Evolutionary conservation across 2,329 filamentous ascomycete species (phyloP).

Genomic region (Fusarium sp.): DNA sequence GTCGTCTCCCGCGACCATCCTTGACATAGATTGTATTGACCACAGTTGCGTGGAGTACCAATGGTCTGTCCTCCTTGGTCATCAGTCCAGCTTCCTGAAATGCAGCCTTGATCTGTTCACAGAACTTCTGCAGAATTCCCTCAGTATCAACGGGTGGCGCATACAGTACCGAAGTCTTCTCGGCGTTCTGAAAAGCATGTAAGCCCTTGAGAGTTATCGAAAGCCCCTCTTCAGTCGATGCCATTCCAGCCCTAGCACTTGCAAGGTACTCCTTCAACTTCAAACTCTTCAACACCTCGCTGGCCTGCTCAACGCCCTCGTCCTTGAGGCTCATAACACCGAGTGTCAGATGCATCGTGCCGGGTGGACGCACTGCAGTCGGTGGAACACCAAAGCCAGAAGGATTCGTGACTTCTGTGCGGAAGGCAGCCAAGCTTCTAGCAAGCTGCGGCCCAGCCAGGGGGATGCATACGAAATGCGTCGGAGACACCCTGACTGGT

Average conservation of each 20-base stretch:
- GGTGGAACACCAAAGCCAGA: slow-evolving; percentile 64
- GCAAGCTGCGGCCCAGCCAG: slow-evolving; percentile 75
- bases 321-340: slow-evolving; percentile 82
- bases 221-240: slow-evolving; percentile 39
- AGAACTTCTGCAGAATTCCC: slow-evolving; percentile 65
- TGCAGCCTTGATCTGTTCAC: slow-evolving; percentile 60
- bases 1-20: slow-evolving; percentile 39
- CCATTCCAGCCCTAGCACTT: slow-evolving; percentile 30
- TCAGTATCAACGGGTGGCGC: slow-evolving; percentile 66
- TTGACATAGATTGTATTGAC: slow-evolving; percentile 85
- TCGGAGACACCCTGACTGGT: slow-evolving; percentile 60
- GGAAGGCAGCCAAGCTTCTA: slow-evolving; percentile 70
- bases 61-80: slow-evolving; percentile 65
- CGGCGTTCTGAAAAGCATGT: slow-evolving; percentile 67
- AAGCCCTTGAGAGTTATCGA: slow-evolving; percentile 65
- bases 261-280: slow-evolving; percentile 54
- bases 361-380: slow-evolving; percentile 77
- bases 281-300: slow-evolving; percentile 53
- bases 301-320: slow-evolving; percentile 57
- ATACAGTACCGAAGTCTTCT: slow-evolving; percentile 72
- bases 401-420: slow-evolving; percentile 62
- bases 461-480: slow-evolving; percentile 82
- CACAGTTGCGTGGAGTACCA: slow-evolving; percentile 86
- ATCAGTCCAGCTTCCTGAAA: slow-evolving; percentile 70
- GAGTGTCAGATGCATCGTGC: slow-evolving; percentile 86